Conservation (phyloP, 2,329 filamentous ascomycete species). For the Pseudogymnoascus sp. region DNA sequence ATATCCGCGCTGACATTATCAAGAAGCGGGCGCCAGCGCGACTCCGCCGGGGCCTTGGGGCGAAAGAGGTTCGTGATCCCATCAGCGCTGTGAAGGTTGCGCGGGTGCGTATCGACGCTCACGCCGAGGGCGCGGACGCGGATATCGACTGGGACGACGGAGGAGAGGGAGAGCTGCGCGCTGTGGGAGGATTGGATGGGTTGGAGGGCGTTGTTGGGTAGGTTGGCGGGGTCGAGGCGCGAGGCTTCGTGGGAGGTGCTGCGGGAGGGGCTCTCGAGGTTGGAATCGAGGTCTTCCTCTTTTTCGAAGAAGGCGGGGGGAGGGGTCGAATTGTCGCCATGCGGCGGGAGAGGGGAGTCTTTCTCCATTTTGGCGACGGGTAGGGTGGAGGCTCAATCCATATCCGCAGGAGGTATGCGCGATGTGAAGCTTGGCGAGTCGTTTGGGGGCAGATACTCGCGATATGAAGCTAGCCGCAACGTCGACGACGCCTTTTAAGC, state of each 20-base stretch:
- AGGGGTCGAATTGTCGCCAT: neutral
- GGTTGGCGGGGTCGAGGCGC: neutral
- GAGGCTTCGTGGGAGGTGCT: neutral
- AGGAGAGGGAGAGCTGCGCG: constrained; percentile 30
- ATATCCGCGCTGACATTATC: constrained; percentile 57
- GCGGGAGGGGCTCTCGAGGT: neutral
- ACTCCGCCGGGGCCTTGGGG: constrained; percentile 22
- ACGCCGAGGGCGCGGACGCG: constrained; percentile 47
- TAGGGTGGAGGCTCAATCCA: neutral
- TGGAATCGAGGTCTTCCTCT: neutral
- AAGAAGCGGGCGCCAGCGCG: constrained; percentile 42
- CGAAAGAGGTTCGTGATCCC: constrained; percentile 31
- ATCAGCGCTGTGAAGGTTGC: constrained; percentile 41
- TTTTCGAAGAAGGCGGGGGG: neutral
- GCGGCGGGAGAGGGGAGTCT: neutral
- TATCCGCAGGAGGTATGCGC: neutral
- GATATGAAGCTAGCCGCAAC: neutral
- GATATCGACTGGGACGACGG: constrained; percentile 49
- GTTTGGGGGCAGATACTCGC: neutral
- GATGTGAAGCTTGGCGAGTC: neutral
- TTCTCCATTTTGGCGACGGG: neutral
- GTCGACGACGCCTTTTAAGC: neutral
- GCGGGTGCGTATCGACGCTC: constrained; percentile 50
- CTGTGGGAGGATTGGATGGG: constrained; percentile 14
- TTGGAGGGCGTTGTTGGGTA: neutral